Conservation (phyloP, 768 basidiomycete genomes). For the Xerocomus potaroensis region DNA sequence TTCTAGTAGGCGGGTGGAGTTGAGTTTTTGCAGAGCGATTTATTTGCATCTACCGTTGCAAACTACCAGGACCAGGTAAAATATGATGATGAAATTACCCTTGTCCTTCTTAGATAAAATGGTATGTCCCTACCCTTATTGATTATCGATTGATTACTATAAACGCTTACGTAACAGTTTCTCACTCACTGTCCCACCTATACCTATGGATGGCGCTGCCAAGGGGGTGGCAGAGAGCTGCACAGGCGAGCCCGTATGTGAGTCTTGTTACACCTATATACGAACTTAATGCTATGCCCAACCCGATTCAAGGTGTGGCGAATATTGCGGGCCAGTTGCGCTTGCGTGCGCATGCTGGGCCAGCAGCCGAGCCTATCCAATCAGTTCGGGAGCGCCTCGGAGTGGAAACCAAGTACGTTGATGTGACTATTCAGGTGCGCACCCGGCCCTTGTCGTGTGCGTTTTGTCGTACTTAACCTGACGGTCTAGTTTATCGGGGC, state of each 20-base stretch:
- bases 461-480: conserved; percentile 4
- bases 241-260: background rate
- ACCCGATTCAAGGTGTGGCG: conserved; percentile 9
- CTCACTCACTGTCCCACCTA: too few species aligned
- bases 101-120: too few species aligned
- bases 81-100: too few species aligned
- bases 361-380: conserved; percentile 22
- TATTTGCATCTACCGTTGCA: too few species aligned
- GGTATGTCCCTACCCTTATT: too few species aligned
- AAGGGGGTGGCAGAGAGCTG: background rate
- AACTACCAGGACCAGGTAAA: too few species aligned
- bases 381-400: conserved; percentile 31
- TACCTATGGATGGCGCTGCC: background rate
- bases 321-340: conserved; percentile 13
- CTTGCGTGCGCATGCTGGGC: background rate
- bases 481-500: conserved; percentile 62
- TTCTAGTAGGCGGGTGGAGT: too few species aligned
- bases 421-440: conserved; percentile 52
- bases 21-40: too few species aligned
- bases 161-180: too few species aligned
- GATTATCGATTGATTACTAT: too few species aligned
- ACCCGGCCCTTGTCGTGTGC: background rate
- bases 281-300: conserved; percentile 10
- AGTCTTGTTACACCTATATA: background rate
- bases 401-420: conserved; percentile 45